Evolutionary conservation across 2,329 filamentous ascomycete species (phyloP), one percentile per base, ranked within the genome.

Genomic region (Cadophora sp.): DNA sequence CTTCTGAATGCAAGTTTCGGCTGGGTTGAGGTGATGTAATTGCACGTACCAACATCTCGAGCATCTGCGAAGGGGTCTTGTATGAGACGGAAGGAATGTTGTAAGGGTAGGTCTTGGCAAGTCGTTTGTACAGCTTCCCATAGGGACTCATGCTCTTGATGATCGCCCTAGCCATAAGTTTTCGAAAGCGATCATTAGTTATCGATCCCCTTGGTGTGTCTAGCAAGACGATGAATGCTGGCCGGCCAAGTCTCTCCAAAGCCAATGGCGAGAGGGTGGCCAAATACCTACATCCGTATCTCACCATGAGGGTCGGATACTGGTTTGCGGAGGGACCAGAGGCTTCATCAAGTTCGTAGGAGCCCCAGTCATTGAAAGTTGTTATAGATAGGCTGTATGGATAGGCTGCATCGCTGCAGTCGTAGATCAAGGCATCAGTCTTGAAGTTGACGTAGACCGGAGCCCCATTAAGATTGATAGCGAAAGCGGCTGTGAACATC

Each of bases 381-480:
- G 7, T 3, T 7, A 53, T 53, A 9, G 50, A n/a, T n/a, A n/a
- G n/a, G n/a, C n/a, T n/a, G n/a, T n/a, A n/a, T n/a, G n/a, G n/a
- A n/a, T n/a, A n/a, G n/a, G n/a, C n/a, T n/a, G n/a, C 22, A 12
- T 27, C 27, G 50, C 4, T 8, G 37, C 50, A 27, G 4, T 46
- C 19, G 11, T 46, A 46, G 19, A 46, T 14, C 12, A 55, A 31
- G 2, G 31, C 55, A 58, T 58, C 55, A 8, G 11, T 58, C 6
- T 24, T 37, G 55, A 58, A 58, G 55, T 58, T 58, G 19, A 58
- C 37, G 29, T 58, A 58, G 29, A 58, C 55, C 3, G 31, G 55
- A 2, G 19, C n/a, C 3, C 31, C 9, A 11, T 19, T 5, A 37
- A 34, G 51, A 19, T 34, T 34, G 29, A 31, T 56, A 4, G 43